Base-by-base conservation (phyloP, 345 rosid genomes). In the Leavenworthia alabamica region DNA sequence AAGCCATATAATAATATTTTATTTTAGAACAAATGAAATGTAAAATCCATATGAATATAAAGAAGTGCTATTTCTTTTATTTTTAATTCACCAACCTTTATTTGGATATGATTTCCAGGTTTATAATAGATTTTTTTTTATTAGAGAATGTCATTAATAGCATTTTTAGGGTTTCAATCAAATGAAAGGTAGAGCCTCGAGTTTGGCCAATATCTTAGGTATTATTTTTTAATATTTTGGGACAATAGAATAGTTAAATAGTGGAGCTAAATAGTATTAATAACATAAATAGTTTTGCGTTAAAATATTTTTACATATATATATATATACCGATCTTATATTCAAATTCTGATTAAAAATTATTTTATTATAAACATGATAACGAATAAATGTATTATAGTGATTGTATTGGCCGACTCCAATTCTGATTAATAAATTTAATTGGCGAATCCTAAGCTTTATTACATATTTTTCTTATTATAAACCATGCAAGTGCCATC, bases 81-180 rank as follows among this genome's bases (percentile, higher is more conserved):
- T 20, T 20, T 17, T n/a, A 13, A 8, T 7, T 7, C 54, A 16
- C 39, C 19, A 57, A 10, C 13, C 6, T 49, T 29, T 6, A 14
- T 14, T 14, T 32, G 32, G 50, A 59, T 49, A 50, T 59, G 36
- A 55, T 66, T 45, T 19, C 42, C 17, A 13, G 6, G 17, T 37
- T 26, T 19, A 17, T 33, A 55, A 0, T 15, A 22, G 1, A 23
- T 23, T 23, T 23, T 24, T 24, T 9, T 13, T 67, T 40, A 9
- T 50, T n/a, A 24, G 39, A 60, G 12, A 51, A 32, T 16, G 33
- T 15, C 44, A 51, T 2, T 32, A 24, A 42, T 59, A 61, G 46
- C 51, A 7, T 70, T 62, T 55, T 70, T 62, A 62, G 74, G 74
- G 57, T 55, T 70, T 62, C 52, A 56, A 46, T n/a, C n/a, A n/a